Base-by-base conservation (phyloP, 306 rosid genomes). In the Quercus alba region DNA sequence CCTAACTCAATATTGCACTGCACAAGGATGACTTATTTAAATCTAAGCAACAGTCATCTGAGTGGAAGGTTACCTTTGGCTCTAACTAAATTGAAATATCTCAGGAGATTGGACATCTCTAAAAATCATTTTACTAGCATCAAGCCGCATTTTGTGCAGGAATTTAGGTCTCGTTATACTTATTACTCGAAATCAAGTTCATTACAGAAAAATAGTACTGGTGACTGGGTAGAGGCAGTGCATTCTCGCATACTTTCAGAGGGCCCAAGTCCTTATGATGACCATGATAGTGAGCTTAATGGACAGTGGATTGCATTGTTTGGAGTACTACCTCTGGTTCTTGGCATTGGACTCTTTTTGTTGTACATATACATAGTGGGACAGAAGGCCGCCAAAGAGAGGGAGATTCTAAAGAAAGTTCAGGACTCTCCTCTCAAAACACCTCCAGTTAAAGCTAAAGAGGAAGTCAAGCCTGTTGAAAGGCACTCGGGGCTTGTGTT, bases 21-120 rank as follows among this genome's bases (percentile, higher is more conserved):
- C 82, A 81, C 76, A 77, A 85, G 82, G 75, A 79, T 93, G 84
- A 49, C 77, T 49, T 80, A 80, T 75, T 82, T 88, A 35, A 88
- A 93, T 85, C 74, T 90, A 17, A 85, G 89, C 57, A 74, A 73
- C 81, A 90, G 89, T 80, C 74, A 81, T 59, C 69, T 91, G 74
- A 89, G 85, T 80, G 97, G 97, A 63, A 84, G 21, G 72, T 38
- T 94, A 56, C 91, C 97, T 25, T 57, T 67, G 70, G 84, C 81
- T 82, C 80, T 94, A 46, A 71, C 73, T 54, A 87, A 70, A 59
- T 62, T 94, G 72, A 85, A 83, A 78, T 23, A 79, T 85, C 83
- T 86, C n/a, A 85, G 81, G 87, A 81, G 71, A 28, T 64, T 90
- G 25, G 91, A 91, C 84, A 70, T 88, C 73, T 87, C 93, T 19